phyloP scores from a whole-genome alignment of 2,329 filamentous ascomycete species.

The Colletotrichum sublineola region DNA sequence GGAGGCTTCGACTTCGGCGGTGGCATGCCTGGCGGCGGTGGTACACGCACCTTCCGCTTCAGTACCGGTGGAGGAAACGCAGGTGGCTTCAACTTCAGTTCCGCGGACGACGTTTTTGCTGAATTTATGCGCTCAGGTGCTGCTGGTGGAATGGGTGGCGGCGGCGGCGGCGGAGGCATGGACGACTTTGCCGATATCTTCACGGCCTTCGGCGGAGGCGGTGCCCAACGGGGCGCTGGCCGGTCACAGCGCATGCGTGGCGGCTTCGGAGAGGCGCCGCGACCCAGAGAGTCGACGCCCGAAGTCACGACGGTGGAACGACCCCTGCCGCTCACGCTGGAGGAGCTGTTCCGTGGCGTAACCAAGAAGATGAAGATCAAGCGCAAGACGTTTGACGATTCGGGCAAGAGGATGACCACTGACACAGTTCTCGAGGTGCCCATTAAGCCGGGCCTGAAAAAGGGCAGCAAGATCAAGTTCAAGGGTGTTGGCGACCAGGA shows the following conservation, averaged over 20 bases:
- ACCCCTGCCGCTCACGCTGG: constrained; percentile 82
- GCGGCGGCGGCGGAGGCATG: constrained; percentile 53
- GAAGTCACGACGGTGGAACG: constrained; percentile 94
- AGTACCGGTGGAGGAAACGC: constrained; percentile 63
- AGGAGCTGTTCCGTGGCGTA: constrained; percentile 88
- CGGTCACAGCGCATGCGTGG: constrained; percentile 60
- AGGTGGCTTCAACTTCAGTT: constrained; percentile 85
- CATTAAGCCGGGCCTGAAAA: constrained; percentile 95
- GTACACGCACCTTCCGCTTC: constrained; percentile 74
- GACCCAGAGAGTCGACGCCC: constrained; percentile 70
- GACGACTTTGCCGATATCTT: constrained; percentile 70
- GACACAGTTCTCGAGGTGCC: constrained; percentile 94
- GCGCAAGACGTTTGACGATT: constrained; percentile 91
- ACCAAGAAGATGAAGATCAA: constrained; percentile 99
- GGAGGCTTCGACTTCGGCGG: constrained; percentile 66
- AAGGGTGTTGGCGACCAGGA: constrained; percentile 98
- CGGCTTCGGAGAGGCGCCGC: constrained; percentile 46
- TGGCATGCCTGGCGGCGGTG: constrained; percentile 54
- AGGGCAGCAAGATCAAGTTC: constrained; percentile 98
- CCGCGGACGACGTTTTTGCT: constrained; percentile 86
- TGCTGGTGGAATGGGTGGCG: constrained; percentile 60
- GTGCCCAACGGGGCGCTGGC: constrained; percentile 53
- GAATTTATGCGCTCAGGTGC: constrained; percentile 79
- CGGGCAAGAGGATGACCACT: constrained; percentile 85
- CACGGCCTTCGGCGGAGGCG: constrained; percentile 61